phyloP scores from a whole-genome alignment of 208 protist species.

The Trypanosoma caninum region DNA sequence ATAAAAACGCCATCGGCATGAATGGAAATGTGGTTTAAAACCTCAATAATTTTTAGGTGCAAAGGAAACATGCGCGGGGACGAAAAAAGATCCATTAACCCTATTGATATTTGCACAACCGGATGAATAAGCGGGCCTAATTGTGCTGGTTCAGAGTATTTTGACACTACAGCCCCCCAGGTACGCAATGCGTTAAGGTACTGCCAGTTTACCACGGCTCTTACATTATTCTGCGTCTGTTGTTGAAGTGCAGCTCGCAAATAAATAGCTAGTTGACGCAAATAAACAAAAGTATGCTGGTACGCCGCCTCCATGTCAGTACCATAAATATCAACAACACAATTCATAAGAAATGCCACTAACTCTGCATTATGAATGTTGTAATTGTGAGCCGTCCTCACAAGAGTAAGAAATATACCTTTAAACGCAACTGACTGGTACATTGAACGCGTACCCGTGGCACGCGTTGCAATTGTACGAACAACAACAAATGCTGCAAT shows the following conservation, averaged over 20 bases:
- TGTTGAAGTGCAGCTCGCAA: constrained; percentile 92
- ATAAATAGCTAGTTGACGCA: constrained; percentile 97
- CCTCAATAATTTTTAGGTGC: constrained; percentile 91
- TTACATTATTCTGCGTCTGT: constrained; percentile 86
- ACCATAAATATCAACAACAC: constrained; percentile 94
- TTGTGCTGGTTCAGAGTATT: constrained; percentile 76
- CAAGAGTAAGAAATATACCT: constrained; percentile 91
- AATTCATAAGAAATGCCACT: constrained; percentile 93
- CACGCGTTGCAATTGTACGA: constrained; percentile 82
- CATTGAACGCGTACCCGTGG: constrained; percentile 85
- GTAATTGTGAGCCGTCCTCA: constrained; percentile 82
- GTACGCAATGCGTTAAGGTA: constrained; percentile 92
- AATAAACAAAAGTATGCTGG: constrained; percentile 96
- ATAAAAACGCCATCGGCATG: constrained; percentile 90
- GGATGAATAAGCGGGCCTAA: constrained; percentile 92
- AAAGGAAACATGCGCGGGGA: constrained; percentile 94
- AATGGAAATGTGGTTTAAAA: constrained; percentile 89
- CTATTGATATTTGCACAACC: constrained; percentile 89
- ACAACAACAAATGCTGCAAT: constrained; percentile 87
- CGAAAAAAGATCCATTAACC: constrained; percentile 88
- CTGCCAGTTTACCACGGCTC: constrained; percentile 97
- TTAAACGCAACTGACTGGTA: constrained; percentile 91
- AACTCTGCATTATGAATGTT: constrained; percentile 70
- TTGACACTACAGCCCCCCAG: constrained; percentile 92
- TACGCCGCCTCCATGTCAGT: constrained; percentile 92